Conservation (phyloP, 192 early-diverging fungal genomes). For the Spinellus fusiger region DNA sequence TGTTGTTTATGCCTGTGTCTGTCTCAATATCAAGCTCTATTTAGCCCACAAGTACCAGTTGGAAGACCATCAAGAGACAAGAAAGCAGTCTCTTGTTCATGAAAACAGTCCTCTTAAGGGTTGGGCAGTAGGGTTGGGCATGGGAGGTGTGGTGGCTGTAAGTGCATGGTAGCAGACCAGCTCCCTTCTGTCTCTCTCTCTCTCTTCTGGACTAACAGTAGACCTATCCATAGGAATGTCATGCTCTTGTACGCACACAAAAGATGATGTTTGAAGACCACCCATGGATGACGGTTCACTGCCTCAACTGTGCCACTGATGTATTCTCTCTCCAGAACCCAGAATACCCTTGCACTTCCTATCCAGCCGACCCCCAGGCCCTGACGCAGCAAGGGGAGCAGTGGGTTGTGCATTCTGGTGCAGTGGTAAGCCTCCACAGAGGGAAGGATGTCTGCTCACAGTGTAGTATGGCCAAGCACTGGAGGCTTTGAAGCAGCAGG, state of each 20-base stretch:
- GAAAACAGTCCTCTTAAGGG: neutral
- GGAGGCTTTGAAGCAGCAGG: neutral
- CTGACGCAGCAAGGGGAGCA: neutral
- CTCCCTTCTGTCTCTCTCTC: neutral
- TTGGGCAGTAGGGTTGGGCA: slow-evolving; percentile 11
- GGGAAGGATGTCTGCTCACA: neutral
- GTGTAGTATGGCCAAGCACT: neutral
- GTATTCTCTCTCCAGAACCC: slow-evolving; percentile 1
- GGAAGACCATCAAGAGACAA: slow-evolving; percentile 8
- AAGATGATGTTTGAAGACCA: neutral
- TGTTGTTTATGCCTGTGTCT: slow-evolving; percentile 21
- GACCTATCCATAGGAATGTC: neutral
- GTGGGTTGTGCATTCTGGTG: slow-evolving; percentile 1
- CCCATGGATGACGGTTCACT: slow-evolving; percentile 4
- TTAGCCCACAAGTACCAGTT: slow-evolving; percentile 13
- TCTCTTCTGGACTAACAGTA: neutral
- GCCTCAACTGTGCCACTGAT: slow-evolving; percentile 5
- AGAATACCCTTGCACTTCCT: neutral
- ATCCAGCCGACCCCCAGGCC: neutral
- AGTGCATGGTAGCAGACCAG: neutral
- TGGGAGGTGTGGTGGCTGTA: slow-evolving; percentile 14
- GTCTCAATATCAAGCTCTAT: slow-evolving; percentile 18
- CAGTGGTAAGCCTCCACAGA: neutral
- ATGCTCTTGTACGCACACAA: neutral
- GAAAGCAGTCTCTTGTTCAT: neutral